Base-by-base conservation (phyloP, 1,139 yeast species). In the Groenewaldozyma auringiensis region DNA sequence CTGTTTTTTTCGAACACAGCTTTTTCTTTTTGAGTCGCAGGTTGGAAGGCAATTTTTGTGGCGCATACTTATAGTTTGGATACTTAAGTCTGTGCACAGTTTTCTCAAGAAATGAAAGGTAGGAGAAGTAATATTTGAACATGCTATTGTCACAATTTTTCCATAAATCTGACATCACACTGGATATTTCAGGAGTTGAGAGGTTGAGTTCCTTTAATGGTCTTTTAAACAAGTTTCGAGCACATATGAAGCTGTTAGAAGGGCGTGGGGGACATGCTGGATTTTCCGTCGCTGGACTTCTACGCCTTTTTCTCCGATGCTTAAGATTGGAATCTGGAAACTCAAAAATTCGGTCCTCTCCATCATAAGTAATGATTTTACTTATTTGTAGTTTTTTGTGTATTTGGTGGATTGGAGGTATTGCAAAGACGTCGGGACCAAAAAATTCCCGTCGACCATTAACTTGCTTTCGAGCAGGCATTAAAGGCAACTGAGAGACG, bases 151-250 rank as follows among this genome's bases (percentile, higher is more conserved):
- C 8, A 4, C 37, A 13, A 17, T 17, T 36, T 31, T 33, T 36
- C 47, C 47, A 45, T 36, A 47, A 47, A 22, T 42, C 42, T 6
- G 44, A 36, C n/a, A 47, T 27, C 11, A 40, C 37, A 3, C 13
- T 34, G 13, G 50, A 47, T 11, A 18, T 22, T 16, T 45, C 34
- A 6, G 14, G 13, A 3, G 34, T 14, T 3, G 37, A 22, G 18
- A 27, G 21, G 8, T 21, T 18, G 8, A 21, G 21, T 14, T 22
- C 29, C 17, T 33, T 20, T 11, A 36, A 21, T 3, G 44, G 17
- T 14, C 16, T 21, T 22, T 11, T 21, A n/a, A 47, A 13, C 29
- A 21, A 22, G 13, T 21, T 34, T 29, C 50, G 32, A 14, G 50
- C 50, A 32, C 42, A 33, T 1, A 47, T 17, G 35, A 44, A 47